Evolutionary conservation across 1,284 basidiomycete species (phyloP).

Genomic region (Ceratobasidium sp.): DNA sequence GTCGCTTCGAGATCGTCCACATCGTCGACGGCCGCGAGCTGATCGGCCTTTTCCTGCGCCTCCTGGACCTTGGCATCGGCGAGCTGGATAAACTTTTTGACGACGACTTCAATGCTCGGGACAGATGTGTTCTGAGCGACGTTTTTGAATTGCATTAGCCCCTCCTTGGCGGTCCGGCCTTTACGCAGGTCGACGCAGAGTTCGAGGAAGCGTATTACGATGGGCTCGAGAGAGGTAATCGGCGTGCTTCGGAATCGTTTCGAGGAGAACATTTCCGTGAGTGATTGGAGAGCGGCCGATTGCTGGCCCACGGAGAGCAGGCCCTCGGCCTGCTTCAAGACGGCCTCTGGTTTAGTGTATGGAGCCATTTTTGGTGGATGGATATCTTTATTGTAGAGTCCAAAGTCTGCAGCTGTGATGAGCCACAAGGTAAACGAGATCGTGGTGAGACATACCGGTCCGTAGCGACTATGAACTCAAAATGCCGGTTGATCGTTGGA

Average conservation of each 20-base stretch:
- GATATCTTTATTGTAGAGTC: slow-evolving; percentile 22
- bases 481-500: background rate
- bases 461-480: slow-evolving; percentile 34
- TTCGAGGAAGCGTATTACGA: slow-evolving; percentile 92
- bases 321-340: slow-evolving; percentile 90
- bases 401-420: slow-evolving; percentile 20
- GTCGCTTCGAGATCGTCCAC: slow-evolving; percentile 90
- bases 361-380: slow-evolving; percentile 69
- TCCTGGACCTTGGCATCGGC: slow-evolving; percentile 87
- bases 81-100: slow-evolving; percentile 86
- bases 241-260: slow-evolving; percentile 96
- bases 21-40: slow-evolving; percentile 64
- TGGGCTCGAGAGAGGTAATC: slow-evolving; percentile 88
- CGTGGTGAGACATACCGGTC: slow-evolving; percentile 19
- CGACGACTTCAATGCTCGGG: slow-evolving; percentile 89
- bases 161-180: slow-evolving; percentile 92
- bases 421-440: background rate
- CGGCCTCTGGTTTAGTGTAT: slow-evolving; percentile 88
- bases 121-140: slow-evolving; percentile 94
- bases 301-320: slow-evolving; percentile 89
- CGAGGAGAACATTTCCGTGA: slow-evolving; percentile 90
- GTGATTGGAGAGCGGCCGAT: slow-evolving; percentile 84
- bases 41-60: slow-evolving; percentile 84
- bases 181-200: slow-evolving; percentile 96
- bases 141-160: slow-evolving; percentile 95